Conservation (phyloP, 1,284 basidiomycete species). For the Trichosporon ovoides region DNA sequence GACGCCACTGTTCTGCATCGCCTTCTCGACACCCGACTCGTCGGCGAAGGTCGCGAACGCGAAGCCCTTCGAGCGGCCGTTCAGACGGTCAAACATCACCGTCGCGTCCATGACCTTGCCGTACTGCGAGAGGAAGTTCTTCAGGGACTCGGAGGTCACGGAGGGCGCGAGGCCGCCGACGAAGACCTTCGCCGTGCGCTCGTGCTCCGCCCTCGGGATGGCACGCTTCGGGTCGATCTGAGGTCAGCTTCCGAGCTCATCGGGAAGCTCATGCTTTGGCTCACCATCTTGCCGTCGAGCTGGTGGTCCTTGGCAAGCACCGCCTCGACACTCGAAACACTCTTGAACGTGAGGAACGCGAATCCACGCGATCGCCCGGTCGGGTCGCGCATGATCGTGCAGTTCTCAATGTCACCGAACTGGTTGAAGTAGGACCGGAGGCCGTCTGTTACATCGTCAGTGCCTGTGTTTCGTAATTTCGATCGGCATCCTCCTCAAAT, state of each 20-base stretch:
- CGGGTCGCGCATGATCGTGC: slow-evolving; percentile 91
- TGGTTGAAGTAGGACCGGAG: slow-evolving; percentile 79
- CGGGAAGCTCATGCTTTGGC: no score
- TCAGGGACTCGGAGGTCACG: slow-evolving; percentile 90
- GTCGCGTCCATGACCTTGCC: slow-evolving; percentile 94
- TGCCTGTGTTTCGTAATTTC: background rate
- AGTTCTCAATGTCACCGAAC: slow-evolving; percentile 85
- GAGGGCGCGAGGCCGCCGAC: slow-evolving; percentile 88
- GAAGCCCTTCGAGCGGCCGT: slow-evolving; percentile 91
- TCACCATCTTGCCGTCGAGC: slow-evolving; percentile 85
- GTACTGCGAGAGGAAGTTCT: slow-evolving; percentile 79
- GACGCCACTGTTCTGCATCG: slow-evolving; percentile 76
- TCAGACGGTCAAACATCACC: slow-evolving; percentile 97
- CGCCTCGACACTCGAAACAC: slow-evolving; percentile 77
- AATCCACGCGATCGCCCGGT: slow-evolving; percentile 89
- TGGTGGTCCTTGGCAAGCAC: slow-evolving; percentile 85
- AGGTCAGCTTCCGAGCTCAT: slow-evolving; percentile 7
- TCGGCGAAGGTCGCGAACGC: slow-evolving; percentile 92
- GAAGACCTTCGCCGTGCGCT: slow-evolving; percentile 86
- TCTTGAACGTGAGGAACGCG: slow-evolving; percentile 86
- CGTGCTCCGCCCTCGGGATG: slow-evolving; percentile 90
- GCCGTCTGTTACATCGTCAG: slow-evolving; percentile 56
- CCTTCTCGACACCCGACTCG: slow-evolving; percentile 75
- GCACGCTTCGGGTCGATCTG: slow-evolving; percentile 99
- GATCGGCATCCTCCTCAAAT: no score